phyloP scores from a whole-genome alignment of 495 filamentous ascomycete genomes.

The Lindgomyces ingoldianus region DNA sequence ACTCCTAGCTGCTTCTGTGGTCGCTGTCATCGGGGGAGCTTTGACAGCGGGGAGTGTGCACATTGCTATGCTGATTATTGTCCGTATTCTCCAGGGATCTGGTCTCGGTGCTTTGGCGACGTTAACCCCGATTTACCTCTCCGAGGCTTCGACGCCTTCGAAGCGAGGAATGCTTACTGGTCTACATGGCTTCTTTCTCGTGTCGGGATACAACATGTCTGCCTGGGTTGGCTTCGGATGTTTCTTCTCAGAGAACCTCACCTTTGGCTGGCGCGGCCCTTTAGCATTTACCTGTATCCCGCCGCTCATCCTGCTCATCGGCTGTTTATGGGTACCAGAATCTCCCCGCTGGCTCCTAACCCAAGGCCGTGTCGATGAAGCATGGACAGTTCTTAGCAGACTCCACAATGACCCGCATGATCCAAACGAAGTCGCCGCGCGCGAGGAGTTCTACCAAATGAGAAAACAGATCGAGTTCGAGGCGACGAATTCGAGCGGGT shows the following conservation, averaged over 20 bases:
- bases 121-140: conserved; percentile 49
- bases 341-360: conserved; percentile 64
- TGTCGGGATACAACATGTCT: conserved; percentile 60
- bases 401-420: conserved; percentile 37
- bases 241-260: conserved; percentile 56
- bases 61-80: conserved; percentile 43
- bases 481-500: conserved; percentile 29
- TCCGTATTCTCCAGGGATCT: conserved; percentile 46
- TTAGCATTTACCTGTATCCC: conserved; percentile 60
- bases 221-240: conserved; percentile 71
- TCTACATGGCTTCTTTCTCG: conserved; percentile 45
- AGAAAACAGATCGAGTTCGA: conserved; percentile 38
- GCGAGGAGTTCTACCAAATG: conserved; percentile 39
- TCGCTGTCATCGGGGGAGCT: conserved; percentile 36
- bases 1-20: conserved; percentile 22
- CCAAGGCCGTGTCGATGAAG: conserved; percentile 52
- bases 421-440: conserved; percentile 25
- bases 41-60: conserved; percentile 38
- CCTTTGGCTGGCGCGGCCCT: conserved; percentile 57
- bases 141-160: conserved; percentile 47
- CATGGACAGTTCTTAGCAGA: conserved; percentile 51
- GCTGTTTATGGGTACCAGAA: conserved; percentile 63
- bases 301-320: conserved; percentile 54
- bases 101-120: conserved; percentile 46
- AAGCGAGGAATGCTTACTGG: conserved; percentile 55